Percentiles rank a stretch among this genome's conserved stretches.
These are phyloP conservation scores for Psilocybe subaeruginosa DNA, from an alignment of 768 basidiomycete genomes.

Conservation along the genomic window DNA sequence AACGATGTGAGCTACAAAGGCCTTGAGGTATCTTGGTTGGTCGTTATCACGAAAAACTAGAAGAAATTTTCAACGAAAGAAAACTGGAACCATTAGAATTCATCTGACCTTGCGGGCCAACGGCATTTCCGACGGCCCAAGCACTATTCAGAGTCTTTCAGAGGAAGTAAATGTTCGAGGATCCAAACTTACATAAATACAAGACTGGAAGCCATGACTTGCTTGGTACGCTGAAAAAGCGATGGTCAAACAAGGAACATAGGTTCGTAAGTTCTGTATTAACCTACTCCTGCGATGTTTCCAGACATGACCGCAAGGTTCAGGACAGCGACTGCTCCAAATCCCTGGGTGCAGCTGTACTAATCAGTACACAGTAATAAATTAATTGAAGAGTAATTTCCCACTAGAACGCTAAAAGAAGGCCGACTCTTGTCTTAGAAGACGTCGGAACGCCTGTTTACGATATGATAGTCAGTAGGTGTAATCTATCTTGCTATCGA, in stretches of 20 bases:
- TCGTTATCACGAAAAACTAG: conserved; percentile 48
- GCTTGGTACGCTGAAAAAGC: conserved; percentile 43
- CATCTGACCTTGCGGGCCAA: conserved; percentile 43
- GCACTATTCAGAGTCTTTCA: conserved; percentile 28
- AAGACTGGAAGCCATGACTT: conserved; percentile 48
- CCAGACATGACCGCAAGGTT: conserved; percentile 50
- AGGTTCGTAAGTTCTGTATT: not conserved
- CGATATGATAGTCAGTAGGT: not conserved
- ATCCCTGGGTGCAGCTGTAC: conserved; percentile 45
- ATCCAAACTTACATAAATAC: conserved; percentile 42
- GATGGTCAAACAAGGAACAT: not conserved
- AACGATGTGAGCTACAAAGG: conserved; percentile 48
- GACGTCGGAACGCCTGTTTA: conserved; percentile 39
- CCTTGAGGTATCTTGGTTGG: conserved; percentile 47
- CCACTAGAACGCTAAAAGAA: conserved; percentile 53
- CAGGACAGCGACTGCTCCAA: conserved; percentile 48
- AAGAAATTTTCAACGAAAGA: not conserved
- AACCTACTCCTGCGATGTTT: conserved; percentile 44
- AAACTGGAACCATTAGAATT: not conserved
- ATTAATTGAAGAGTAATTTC: conserved; percentile 5
- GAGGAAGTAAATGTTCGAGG: not conserved
- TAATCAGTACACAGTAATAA: not conserved
- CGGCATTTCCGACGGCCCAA: conserved; percentile 55
- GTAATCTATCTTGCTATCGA: not conserved
- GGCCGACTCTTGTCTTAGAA: conserved; percentile 43